A percentile compares a stretch with the other conserved stretches of the same genome.
These are phyloP conservation scores for Colletotrichum sp. DNA, from an alignment of 2,329 filamentous ascomycete species.

Conservation along the genomic window DNA sequence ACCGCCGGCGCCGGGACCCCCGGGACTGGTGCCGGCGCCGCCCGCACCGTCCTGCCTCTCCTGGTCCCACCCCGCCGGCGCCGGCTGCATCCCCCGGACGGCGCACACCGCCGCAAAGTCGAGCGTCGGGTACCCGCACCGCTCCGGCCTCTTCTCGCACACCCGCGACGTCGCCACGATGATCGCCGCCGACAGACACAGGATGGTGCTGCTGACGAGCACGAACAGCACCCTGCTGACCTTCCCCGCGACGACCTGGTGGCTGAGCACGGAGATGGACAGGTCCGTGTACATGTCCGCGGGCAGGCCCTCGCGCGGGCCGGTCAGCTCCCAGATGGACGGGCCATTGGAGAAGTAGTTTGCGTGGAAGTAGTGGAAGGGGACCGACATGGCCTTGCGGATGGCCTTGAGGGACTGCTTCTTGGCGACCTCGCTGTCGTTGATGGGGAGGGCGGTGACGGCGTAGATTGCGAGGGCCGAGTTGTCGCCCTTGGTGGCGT, in stretches of 20 bases:
- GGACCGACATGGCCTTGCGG: conserved; percentile 15
- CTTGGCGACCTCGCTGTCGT: conserved; percentile 14
- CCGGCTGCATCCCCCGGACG: background rate
- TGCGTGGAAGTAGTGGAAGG: conserved; percentile 13
- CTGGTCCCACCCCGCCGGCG: background rate
- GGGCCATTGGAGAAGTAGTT: conserved; percentile 1
- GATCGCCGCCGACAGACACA: background rate
- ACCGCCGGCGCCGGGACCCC: background rate
- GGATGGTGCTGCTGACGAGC: background rate
- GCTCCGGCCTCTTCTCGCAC: conserved; percentile 7
- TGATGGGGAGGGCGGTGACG: conserved; percentile 15
- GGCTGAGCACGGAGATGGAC: conserved; percentile 9
- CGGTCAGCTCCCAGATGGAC: conserved; percentile 8
- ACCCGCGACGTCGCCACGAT: conserved; percentile 6
- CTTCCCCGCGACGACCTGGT: conserved; percentile 11
- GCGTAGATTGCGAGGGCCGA: conserved; percentile 15
- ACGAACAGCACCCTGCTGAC: conserved; percentile 9
- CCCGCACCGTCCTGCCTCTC: background rate
- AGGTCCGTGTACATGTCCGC: conserved; percentile 14
- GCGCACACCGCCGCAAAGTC: conserved; percentile 17
- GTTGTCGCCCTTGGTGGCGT: conserved; percentile 2
- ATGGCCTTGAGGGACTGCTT: conserved; percentile 6
- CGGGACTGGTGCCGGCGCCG: too few species aligned
- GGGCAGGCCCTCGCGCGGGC: background rate
- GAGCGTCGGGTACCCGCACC: conserved; percentile 15